Conservation (phyloP, 2,329 filamentous ascomycete species). For the Tolypocladium album region DNA sequence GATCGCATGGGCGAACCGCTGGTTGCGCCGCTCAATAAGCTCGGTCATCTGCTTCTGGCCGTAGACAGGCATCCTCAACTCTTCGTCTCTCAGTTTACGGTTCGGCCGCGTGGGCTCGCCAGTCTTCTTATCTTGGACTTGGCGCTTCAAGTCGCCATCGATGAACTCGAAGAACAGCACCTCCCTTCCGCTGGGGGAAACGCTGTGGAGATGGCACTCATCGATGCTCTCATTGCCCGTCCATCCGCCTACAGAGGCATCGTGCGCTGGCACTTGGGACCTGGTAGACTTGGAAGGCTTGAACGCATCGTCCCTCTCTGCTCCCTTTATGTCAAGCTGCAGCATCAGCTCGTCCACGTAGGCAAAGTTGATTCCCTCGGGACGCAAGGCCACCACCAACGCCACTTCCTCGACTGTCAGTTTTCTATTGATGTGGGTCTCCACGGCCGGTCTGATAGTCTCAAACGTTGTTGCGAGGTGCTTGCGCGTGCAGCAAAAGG, state of each 20-base stretch:
- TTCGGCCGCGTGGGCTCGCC: slow-evolving; percentile 60
- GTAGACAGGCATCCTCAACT: slow-evolving; percentile 83
- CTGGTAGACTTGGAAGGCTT: slow-evolving; percentile 35
- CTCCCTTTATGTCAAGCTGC: slow-evolving; percentile 66
- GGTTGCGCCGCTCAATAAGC: slow-evolving; percentile 82
- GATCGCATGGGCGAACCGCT: slow-evolving; percentile 69
- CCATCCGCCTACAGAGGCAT: slow-evolving; percentile 45
- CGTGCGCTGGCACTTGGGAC: slow-evolving; percentile 38
- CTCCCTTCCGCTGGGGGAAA: slow-evolving; percentile 37
- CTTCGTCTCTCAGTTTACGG: slow-evolving; percentile 62
- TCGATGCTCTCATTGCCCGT: slow-evolving; percentile 36
- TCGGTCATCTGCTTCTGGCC: slow-evolving; percentile 86
- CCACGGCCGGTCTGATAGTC: slow-evolving; percentile 74
- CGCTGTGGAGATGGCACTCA: slow-evolving; percentile 7
- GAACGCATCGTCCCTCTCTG: slow-evolving; percentile 54
- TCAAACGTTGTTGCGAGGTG: slow-evolving; percentile 87
- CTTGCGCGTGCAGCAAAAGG: slow-evolving; percentile 88
- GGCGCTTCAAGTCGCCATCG: slow-evolving; percentile 79
- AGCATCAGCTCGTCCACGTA: slow-evolving; percentile 81
- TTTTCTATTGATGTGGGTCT: slow-evolving; percentile 64
- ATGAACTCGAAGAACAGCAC: slow-evolving; percentile 87
- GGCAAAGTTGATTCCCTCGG: slow-evolving; percentile 67
- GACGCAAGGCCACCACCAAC: slow-evolving; percentile 66
- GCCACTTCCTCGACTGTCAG: slow-evolving; percentile 72
- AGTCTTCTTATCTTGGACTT: slow-evolving; percentile 61